Base-by-base conservation (phyloP, 2,329 filamentous ascomycete species). In the Sporothrix curviconia region DNA sequence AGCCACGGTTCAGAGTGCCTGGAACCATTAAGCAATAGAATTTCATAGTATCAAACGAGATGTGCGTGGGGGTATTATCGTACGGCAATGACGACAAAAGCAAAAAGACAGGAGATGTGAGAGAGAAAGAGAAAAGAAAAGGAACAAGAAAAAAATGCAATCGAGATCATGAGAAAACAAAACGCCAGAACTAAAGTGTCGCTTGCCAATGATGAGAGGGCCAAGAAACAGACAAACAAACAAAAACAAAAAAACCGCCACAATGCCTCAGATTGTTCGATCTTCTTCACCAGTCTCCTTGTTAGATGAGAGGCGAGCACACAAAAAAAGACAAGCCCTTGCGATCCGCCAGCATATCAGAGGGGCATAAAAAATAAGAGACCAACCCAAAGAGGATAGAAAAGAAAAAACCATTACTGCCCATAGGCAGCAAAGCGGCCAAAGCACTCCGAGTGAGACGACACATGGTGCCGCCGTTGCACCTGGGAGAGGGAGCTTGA, bases 381-480 rank as follows among this genome's bases (percentile, higher is more conserved):
- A 24, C 2, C 36, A 24, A 32, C 54, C 34, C 53, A 55, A 14
- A 28, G 4, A 47, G 37, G 44, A 43, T 32, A 12, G 37, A 19
- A 56, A 54, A 39, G 17, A 36, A 3, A 25, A 56, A 43, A 17
- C 24, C 36, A 30, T 44, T 11, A 58, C 15, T 9, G 28, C 25
- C 55, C 57, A 17, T 52, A 46, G 17, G 17, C 12, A 3, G 17
- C 24, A 25, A 22, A 42, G 11, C 57, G 53, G 3, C 47, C 53
- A 7, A 56, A 36, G 9, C 47, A 56, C 42, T 56, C 57, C 11
- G 57, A 59, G 11, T 47, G 57, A 14, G 57, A 59, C 17, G 57
- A 24, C 8, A 47, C 34, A 11, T 59, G 55, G 25, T 55, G 51
- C 28, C 57, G 57, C 9, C 56, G 49, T 44, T 50, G 39, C 28